Conservation (phyloP, 345 rosid species). For the Boechera divaricarpa region DNA sequence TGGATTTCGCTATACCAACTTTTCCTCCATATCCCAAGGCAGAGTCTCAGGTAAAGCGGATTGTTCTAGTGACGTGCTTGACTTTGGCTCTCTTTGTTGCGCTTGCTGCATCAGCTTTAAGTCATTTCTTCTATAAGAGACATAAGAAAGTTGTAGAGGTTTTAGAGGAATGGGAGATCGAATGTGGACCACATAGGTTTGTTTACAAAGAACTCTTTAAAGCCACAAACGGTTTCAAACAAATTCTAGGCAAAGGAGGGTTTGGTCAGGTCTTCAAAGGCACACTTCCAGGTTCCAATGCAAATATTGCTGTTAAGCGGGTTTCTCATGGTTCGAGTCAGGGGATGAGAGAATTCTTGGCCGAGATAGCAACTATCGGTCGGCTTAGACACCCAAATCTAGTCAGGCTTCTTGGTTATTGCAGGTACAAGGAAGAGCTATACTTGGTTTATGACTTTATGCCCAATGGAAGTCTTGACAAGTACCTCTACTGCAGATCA, state of each 20-base stretch:
- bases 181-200: slow-evolving; percentile 38
- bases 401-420: slow-evolving; percentile 52
- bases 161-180: slow-evolving; percentile 37
- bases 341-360: slow-evolving; percentile 38
- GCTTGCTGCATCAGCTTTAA: slow-evolving; percentile 16
- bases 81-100: slow-evolving; percentile 40
- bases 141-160: slow-evolving; percentile 41
- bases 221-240: slow-evolving; percentile 37
- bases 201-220: slow-evolving; percentile 32
- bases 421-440: slow-evolving; percentile 47
- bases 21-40: slow-evolving; percentile 57
- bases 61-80: slow-evolving; percentile 25
- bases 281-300: neutral
- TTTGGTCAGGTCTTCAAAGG: slow-evolving; percentile 39
- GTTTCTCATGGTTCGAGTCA: slow-evolving; percentile 30
- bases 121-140: slow-evolving; percentile 21
- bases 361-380: slow-evolving; percentile 35
- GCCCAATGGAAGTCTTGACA: slow-evolving; percentile 60
- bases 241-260: slow-evolving; percentile 37
- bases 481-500: slow-evolving; percentile 33
- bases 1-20: slow-evolving; percentile 31
- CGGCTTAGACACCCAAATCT: slow-evolving; percentile 41
- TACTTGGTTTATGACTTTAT: slow-evolving; percentile 53
- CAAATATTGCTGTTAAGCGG: slow-evolving; percentile 22
- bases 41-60: slow-evolving; percentile 16